Percentiles rank a stretch among this genome's conserved stretches.
Conservation (phyloP, 139 green algal species). For the Chlamydomonas urium region DNA sequence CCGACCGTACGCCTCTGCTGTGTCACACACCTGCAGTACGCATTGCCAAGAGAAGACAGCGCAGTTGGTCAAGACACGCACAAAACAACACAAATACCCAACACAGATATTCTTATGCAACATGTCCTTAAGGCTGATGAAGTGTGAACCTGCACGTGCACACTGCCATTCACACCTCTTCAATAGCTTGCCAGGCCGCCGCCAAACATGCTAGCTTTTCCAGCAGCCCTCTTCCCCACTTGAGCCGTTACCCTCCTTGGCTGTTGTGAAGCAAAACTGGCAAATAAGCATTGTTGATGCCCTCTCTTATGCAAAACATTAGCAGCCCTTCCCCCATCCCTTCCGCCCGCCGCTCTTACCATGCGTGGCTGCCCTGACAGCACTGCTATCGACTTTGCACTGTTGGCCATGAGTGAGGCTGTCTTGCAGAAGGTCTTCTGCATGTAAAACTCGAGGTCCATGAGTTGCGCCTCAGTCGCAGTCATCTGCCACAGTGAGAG, state of each 20-base stretch:
- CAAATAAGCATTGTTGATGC: not conserved
- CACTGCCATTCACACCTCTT: too few species aligned
- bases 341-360: conserved; percentile 17
- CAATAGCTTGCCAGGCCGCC: too few species aligned
- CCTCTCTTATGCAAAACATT: too few species aligned
- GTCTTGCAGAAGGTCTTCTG: conserved; percentile 97
- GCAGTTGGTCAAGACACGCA: too few species aligned
- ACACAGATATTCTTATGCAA: too few species aligned
- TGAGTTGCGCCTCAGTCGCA: conserved; percentile 54
- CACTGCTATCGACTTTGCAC: conserved; percentile 70
- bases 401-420: conserved; percentile 92
- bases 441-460: conserved; percentile 70
- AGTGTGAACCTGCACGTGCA: too few species aligned
- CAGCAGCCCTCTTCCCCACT: too few species aligned
- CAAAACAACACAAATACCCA: too few species aligned
- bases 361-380: conserved; percentile 52
- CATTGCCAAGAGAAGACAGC: too few species aligned
- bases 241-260: too few species aligned
- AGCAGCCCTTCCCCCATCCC: not conserved
- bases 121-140: too few species aligned
- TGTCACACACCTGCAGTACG: conserved; percentile 45
- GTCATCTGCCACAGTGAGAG: conserved; percentile 90
- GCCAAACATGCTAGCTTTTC: too few species aligned
- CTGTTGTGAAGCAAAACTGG: not conserved
- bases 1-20: conserved; percentile 72